A percentile compares a stretch with the other conserved stretches of the same genome.
phyloP scores from a whole-genome alignment of 225 moss, liverwort and hornwort genomes.

The Anthoceros angustus region DNA sequence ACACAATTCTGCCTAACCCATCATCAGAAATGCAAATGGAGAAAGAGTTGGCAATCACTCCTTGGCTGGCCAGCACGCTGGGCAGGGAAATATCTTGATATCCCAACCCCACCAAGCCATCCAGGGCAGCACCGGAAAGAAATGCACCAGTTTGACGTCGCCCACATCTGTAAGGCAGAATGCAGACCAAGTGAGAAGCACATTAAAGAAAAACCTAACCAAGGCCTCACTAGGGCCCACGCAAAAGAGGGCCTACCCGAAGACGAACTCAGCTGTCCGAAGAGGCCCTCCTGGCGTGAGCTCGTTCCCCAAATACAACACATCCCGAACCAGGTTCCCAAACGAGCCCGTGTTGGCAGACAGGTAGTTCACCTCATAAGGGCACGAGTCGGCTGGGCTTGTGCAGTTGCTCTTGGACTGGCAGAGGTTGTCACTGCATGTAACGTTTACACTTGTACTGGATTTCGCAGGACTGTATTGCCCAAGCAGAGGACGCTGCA shows the following conservation, averaged over 20 bases:
- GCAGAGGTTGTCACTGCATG: slow-evolving; percentile 22
- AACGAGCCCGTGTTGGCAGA: slow-evolving; percentile 56
- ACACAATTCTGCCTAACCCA: slow-evolving; percentile 45
- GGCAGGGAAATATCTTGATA: slow-evolving; percentile 43
- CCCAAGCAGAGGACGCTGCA: background rate
- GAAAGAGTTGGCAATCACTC: slow-evolving; percentile 53
- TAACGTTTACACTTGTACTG: slow-evolving; percentile 11
- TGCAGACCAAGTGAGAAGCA: background rate
- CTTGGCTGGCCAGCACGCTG: slow-evolving; percentile 44
- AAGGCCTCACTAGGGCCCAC: too few species aligned
- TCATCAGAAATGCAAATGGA: slow-evolving; percentile 50
- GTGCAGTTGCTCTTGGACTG: slow-evolving; percentile 12
- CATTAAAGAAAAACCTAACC: background rate
- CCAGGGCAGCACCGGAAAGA: slow-evolving; percentile 48
- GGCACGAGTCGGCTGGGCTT: slow-evolving; percentile 27
- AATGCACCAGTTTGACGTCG: slow-evolving; percentile 66
- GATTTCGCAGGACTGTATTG: slow-evolving; percentile 15
- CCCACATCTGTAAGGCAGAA: slow-evolving; percentile 43
- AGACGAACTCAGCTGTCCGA: slow-evolving; percentile 26
- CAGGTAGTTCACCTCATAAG: slow-evolving; percentile 43
- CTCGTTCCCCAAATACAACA: slow-evolving; percentile 41
- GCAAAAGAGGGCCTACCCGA: slow-evolving; percentile 29
- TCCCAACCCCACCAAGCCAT: slow-evolving; percentile 76
- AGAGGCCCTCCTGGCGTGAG: slow-evolving; percentile 13
- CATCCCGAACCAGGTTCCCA: slow-evolving; percentile 52